Evolutionary conservation across 176 grass and related monocot genomes (phyloP), one percentile per base, ranked within the genome.

Genomic region (Saccharum spontaneum): DNA sequence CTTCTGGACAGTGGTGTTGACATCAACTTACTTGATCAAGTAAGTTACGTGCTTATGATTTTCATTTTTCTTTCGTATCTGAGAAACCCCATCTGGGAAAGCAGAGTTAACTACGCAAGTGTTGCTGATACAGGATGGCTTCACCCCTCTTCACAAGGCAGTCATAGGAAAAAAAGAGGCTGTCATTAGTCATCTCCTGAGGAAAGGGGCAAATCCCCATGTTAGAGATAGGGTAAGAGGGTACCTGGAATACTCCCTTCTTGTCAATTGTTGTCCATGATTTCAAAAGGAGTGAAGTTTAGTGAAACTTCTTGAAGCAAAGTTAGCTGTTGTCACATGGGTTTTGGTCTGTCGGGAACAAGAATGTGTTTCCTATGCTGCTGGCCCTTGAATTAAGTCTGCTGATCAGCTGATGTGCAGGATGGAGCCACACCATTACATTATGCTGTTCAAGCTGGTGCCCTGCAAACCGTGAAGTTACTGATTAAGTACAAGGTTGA

Each of bases 131-230:
- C 90, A 99, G 93, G 97, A 96, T 91, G 91, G 97, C 14, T 89
- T 91, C 67, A 94, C 91, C 36, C 43, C 93, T 71, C 93, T 96
- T 89, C 93, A 99, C 75, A 99, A 91, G 62, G 90, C 86, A 0
- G 31, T 99, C 28, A 99, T 96, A 57, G 97, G 97, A 11, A 99
- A 99, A 88, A 99, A 96, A 36, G 97, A 99, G 88, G 91, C 93
- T 41, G 94, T 96, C 45, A 92, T 96, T 81, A 96, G 91, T 55
- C 97, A 99, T 89, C 91, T 99, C 39, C 74, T 99, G 23, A 86
- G 97, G 60, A 96, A 92, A 88, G 78, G 87, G 79, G 97, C 91
- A 82, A 94, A 94, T 82, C 97, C 97, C 82, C 93, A 96, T 83
- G 84, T 89, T 40, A 94, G 63, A 69, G 97, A 99, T 65, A 94